A percentile compares a stretch with the other conserved stretches of the same genome.
These are phyloP conservation scores for Tetracladium marchalianum DNA, from an alignment of 495 filamentous ascomycete genomes.

Conservation along the genomic window DNA sequence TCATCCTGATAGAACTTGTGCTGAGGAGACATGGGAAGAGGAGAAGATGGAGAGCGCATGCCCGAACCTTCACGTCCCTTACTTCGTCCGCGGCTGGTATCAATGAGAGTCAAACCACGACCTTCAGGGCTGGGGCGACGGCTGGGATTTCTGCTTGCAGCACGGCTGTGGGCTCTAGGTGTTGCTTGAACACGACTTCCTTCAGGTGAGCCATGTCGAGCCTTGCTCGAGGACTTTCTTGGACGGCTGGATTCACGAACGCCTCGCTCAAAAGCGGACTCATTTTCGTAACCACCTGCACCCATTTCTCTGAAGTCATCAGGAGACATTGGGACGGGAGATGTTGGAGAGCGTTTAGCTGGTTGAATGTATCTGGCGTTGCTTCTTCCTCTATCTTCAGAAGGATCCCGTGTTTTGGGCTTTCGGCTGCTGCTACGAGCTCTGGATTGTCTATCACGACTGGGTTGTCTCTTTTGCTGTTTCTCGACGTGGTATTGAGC, in stretches of 20 bases:
- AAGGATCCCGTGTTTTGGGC: conserved; percentile 45
- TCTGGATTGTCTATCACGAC: conserved; percentile 46
- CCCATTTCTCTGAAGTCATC: conserved; percentile 49
- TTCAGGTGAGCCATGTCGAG: conserved; percentile 22
- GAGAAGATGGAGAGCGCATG: conserved; percentile 71
- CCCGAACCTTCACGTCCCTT: conserved; percentile 40
- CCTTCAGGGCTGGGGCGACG: conserved; percentile 42
- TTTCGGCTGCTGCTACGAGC: conserved; percentile 41
- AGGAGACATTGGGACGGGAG: conserved; percentile 85
- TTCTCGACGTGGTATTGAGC: conserved; percentile 54
- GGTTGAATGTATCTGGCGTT: conserved; percentile 62
- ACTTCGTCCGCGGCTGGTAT: conserved; percentile 36
- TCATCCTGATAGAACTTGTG: conserved; percentile 27
- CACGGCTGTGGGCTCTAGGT: conserved; percentile 28
- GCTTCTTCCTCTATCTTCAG: conserved; percentile 57
- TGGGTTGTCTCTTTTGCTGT: conserved; percentile 41
- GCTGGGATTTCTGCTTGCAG: conserved; percentile 33
- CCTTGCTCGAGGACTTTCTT: conserved; percentile 16
- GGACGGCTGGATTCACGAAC: conserved; percentile 14
- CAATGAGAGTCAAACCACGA: conserved; percentile 7
- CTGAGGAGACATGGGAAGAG: conserved; percentile 54
- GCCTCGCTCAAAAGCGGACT: conserved; percentile 7
- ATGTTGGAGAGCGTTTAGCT: conserved; percentile 80
- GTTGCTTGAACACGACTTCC: conserved; percentile 20
- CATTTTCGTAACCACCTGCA: conserved; percentile 13